Evolutionary conservation across 305 asterid genomes (phyloP).

Genomic region (Fraxinus ornus): DNA sequence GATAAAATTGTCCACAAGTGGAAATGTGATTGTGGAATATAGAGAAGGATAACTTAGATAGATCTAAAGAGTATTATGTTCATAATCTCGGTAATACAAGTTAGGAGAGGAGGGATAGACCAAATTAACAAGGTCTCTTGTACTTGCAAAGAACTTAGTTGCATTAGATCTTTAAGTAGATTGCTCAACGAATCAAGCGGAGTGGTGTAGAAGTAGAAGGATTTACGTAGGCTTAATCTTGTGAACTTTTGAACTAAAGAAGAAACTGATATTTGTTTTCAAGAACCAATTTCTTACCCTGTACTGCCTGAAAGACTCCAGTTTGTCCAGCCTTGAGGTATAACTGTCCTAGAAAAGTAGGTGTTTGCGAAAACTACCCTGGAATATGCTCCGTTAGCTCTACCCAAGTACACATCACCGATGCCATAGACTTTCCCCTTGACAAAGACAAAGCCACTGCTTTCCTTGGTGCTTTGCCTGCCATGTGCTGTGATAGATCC

Average conservation of each 20-base stretch:
- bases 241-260: not conserved
- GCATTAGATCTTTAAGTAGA: not conserved
- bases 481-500: slow-evolving; percentile 78
- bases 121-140: not conserved
- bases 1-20: not conserved
- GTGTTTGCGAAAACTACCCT: slow-evolving; percentile 72
- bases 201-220: not conserved
- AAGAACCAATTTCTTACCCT: slow-evolving; percentile 42
- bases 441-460: slow-evolving; percentile 68
- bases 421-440: slow-evolving; percentile 68
- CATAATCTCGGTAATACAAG: not conserved
- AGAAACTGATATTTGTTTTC: not conserved
- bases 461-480: slow-evolving; percentile 49
- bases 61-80: not conserved
- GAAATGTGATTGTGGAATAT: not conserved
- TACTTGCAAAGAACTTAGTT: not conserved
- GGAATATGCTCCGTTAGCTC: slow-evolving; percentile 66
- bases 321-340: slow-evolving; percentile 74
- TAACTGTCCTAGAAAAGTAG: slow-evolving; percentile 59
- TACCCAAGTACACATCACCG: slow-evolving; percentile 67
- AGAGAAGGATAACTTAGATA: not conserved
- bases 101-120: not conserved
- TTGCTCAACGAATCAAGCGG: not conserved
- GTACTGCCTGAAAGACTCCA: slow-evolving; percentile 51
- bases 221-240: not conserved